Conservation (phyloP, 768 basidiomycete genomes). For the Nevesoporus exiguus region DNA sequence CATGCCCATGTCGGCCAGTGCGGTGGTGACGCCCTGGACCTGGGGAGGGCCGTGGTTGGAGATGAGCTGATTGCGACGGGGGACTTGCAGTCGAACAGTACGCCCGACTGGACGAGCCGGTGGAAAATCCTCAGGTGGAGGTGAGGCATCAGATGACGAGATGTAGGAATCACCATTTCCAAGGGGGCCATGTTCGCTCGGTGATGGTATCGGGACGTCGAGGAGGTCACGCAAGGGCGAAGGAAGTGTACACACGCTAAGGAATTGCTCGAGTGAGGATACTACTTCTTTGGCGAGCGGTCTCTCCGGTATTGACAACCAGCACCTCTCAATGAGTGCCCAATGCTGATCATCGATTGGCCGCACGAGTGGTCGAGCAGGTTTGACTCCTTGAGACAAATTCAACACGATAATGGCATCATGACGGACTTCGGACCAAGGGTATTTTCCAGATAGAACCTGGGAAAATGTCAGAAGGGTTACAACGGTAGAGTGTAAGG, state of each 20-base stretch:
- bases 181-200: too few relatives aligned
- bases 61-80: constrained; percentile 75
- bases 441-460: constrained; percentile 16
- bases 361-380: neutral
- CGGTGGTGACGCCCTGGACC: constrained; percentile 53
- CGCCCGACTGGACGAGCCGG: too few relatives aligned
- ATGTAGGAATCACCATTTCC: too few relatives aligned
- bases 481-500: neutral
- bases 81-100: too few relatives aligned
- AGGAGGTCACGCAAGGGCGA: neutral
- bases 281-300: neutral
- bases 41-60: constrained; percentile 80
- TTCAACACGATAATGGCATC: constrained; percentile 7
- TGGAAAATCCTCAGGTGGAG: too few relatives aligned
- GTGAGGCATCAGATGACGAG: too few relatives aligned
- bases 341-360: constrained; percentile 7
- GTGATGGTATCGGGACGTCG: too few relatives aligned
- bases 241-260: neutral
- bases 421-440: neutral
- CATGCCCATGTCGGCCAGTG: constrained; percentile 60
- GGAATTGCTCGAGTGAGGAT: neutral
- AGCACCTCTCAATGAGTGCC: constrained; percentile 9
- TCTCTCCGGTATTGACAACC: neutral
- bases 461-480: constrained; percentile 1
- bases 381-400: neutral